phyloP scores from a whole-genome alignment of 2,329 filamentous ascomycete species.

The Sclerotinia sclerotiorum region DNA sequence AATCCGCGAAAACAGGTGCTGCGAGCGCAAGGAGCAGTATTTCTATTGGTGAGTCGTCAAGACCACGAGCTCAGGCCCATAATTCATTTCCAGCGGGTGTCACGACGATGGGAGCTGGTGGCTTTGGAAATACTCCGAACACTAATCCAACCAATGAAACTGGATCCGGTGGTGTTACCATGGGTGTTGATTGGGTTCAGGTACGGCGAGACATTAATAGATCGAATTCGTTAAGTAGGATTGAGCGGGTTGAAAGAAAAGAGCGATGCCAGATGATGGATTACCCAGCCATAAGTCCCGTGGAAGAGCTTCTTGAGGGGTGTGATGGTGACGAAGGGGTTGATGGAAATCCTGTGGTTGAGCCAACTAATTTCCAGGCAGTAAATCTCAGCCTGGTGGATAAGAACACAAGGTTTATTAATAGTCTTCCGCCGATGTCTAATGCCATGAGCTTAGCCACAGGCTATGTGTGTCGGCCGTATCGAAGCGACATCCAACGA shows the following conservation, averaged over 20 bases:
- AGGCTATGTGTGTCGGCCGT: slow-evolving; percentile 89
- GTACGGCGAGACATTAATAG: slow-evolving; percentile 93
- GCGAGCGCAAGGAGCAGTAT: slow-evolving; percentile 87
- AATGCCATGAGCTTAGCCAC: slow-evolving; percentile 82
- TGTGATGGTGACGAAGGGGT: slow-evolving; percentile 88
- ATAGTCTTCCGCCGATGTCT: slow-evolving; percentile 75
- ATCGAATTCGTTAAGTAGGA: slow-evolving; percentile 87
- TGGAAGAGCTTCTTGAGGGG: slow-evolving; percentile 82
- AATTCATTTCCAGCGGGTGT: slow-evolving; percentile 39
- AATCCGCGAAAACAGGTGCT: slow-evolving; percentile 90
- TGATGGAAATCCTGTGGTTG: slow-evolving; percentile 77
- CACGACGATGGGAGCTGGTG: slow-evolving; percentile 53
- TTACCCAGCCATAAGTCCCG: slow-evolving; percentile 80
- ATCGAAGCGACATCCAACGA: slow-evolving; percentile 89
- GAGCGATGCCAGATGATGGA: slow-evolving; percentile 96
- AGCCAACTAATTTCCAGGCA: slow-evolving; percentile 76
- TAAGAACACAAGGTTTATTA: slow-evolving; percentile 91
- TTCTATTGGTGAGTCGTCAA: slow-evolving; percentile 56
- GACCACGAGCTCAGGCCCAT: slow-evolving; percentile 39
- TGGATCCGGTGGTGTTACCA: slow-evolving; percentile 55
- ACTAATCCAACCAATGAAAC: slow-evolving; percentile 64
- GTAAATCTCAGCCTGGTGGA: slow-evolving; percentile 87
- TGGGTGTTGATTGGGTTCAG: slow-evolving; percentile 87
- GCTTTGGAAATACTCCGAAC: slow-evolving; percentile 42
- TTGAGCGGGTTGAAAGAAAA: slow-evolving; percentile 78